Base-by-base conservation (phyloP, 768 basidiomycete species). In the Russula sp. region DNA sequence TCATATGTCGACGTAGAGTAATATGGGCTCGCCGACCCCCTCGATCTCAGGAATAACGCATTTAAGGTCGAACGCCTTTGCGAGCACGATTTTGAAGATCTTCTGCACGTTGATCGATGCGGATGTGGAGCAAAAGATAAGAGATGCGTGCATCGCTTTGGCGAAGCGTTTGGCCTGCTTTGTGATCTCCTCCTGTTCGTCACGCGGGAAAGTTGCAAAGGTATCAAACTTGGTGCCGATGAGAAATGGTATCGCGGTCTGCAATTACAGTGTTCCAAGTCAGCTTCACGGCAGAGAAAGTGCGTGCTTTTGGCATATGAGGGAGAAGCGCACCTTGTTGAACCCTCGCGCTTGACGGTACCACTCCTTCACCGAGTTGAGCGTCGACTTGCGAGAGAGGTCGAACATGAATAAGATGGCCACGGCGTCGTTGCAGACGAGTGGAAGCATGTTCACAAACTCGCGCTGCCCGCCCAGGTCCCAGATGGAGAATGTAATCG, bases 331-430 rank as follows among this genome's bases (percentile, higher is more conserved):
- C 61, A 94, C 96, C 83, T 98, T 98, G 78, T 98, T 98, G 77
- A 99, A 99, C 22, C 97, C 97, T 69, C 97, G 82, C 56, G 95
- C 94, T 76, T 99, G 97, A 69, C 97, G 83, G 80, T 98, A 99
- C 97, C 97, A 99, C 75, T 99, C 97, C 76, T 98, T 98, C 69
- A 99, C 93, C 60, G 93, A 96, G 76, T 98, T 98, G 65, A 99
- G 75, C 46, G 97, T 99, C 63, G 91, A 92, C 76, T 98, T 98
- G 68, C 97, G 86, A 61, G 93, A 93, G 49, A 99, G 82, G 78
- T 99, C 97, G 73, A 99, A 99, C 97, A 98, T 98, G 85, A 98
- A 99, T 50, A 99, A 80, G 70, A 99, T 96, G 43, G 97, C 97
- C 60, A 98, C 95, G n/a, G 97, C 96, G 69, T 98, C 96, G 71